A percentile compares a stretch with the other conserved stretches of the same genome.
phyloP scores from a whole-genome alignment of 495 filamentous ascomycete species.

The Xylaria bambusicola region DNA sequence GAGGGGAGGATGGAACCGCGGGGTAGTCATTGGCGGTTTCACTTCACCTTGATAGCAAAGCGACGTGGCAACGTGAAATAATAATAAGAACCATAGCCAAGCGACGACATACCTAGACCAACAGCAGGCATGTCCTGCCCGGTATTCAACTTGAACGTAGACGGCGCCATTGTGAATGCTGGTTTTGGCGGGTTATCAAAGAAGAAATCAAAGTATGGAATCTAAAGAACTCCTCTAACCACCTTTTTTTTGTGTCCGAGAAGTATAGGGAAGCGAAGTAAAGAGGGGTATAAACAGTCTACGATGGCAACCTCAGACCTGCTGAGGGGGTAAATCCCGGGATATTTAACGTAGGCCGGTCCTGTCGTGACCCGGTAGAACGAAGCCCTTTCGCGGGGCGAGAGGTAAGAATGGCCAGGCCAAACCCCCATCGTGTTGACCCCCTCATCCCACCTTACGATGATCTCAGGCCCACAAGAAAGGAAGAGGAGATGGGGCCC shows the following conservation, averaged over 20 bases:
- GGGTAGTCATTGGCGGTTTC: not conserved
- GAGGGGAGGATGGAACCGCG: not conserved
- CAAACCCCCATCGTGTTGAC: too few species aligned
- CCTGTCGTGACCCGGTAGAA: constrained; percentile 28
- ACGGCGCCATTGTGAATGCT: constrained; percentile 46
- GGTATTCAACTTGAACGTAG: constrained; percentile 72
- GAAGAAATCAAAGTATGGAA: not conserved
- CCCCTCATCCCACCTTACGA: not conserved
- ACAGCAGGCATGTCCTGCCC: constrained; percentile 74
- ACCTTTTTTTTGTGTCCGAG: too few species aligned
- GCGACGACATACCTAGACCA: constrained; percentile 69
- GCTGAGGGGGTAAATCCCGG: not conserved
- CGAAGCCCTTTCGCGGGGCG: constrained; percentile 18
- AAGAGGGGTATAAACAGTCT: not conserved
- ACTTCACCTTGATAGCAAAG: too few species aligned
- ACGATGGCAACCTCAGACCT: not conserved
- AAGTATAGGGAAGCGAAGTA: not conserved
- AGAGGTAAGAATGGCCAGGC: too few species aligned
- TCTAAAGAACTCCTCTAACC: not conserved
- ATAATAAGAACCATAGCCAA: constrained; percentile 9
- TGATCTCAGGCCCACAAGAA: not conserved
- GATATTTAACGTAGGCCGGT: constrained; percentile 1
- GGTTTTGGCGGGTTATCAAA: not conserved
- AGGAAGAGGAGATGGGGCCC: not conserved
- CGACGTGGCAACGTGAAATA: not conserved